Evolutionary conservation across 345 rosid species (phyloP).

Genomic region (Populus davidiana): DNA sequence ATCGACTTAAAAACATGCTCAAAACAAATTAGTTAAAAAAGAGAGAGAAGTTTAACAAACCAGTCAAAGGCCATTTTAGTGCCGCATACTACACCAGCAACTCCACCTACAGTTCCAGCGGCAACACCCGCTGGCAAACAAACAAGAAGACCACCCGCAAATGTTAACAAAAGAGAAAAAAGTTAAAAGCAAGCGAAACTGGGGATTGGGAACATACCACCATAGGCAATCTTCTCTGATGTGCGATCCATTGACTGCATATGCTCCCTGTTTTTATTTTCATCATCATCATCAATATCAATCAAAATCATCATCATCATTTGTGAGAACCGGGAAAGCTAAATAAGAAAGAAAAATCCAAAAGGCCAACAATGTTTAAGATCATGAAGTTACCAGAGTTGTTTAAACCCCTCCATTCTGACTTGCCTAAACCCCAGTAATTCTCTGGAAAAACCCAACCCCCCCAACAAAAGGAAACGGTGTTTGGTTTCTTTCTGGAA

Average conservation of each 20-base stretch:
- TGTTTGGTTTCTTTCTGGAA: too few species aligned
- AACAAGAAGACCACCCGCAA: background rate
- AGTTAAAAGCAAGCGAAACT: background rate
- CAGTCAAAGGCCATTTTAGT: constrained; percentile 5
- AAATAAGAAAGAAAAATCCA: background rate
- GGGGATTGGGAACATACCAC: background rate
- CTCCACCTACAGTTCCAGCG: constrained; percentile 2
- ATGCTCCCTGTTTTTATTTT: constrained; percentile 9
- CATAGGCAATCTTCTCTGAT: constrained; percentile 9
- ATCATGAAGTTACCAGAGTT: constrained; percentile 1
- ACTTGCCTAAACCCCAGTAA: background rate
- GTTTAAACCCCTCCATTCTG: constrained; percentile 8
- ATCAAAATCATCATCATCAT: background rate
- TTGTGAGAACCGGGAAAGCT: background rate
- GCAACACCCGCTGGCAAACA: constrained; percentile 6
- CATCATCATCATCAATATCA: background rate
- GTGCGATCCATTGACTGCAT: constrained; percentile 20
- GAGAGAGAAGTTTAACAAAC: background rate
- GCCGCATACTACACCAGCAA: constrained; percentile 10
- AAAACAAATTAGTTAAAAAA: background rate
- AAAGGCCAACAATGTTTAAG: background rate
- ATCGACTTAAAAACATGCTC: too few species aligned
- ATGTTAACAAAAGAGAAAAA: background rate
- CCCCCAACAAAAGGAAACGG: too few species aligned
- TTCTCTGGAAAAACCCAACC: too few species aligned